Evolutionary conservation across 2,329 filamentous ascomycete genomes (phyloP), one percentile per base, ranked within the genome.

Genomic region (Hypoxylon sp.): DNA sequence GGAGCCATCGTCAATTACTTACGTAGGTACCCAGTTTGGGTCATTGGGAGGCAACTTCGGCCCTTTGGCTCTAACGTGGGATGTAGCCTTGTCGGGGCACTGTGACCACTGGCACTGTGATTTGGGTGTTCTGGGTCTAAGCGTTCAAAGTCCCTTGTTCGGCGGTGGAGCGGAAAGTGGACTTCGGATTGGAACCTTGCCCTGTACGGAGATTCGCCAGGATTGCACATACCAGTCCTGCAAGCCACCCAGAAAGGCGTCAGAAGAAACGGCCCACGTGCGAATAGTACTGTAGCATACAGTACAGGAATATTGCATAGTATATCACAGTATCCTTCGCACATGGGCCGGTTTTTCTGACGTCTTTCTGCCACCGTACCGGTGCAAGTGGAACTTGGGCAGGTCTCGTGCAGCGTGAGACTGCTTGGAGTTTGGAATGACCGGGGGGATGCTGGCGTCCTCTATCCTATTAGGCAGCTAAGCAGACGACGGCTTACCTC

Each of bases 361-460:
- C n/a, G n/a, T n/a, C n/a, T n/a, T n/a, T n/a, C n/a, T n/a, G 61
- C 66, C 58, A 67, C 66, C 61, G 61, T 73, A 62, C 58, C 71
- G 62, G 55, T 72, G 71, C 71, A 64, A 66, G 69, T 72, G 71
- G 71, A 56, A 51, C 61, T 31, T 27, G 14, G 49, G 48, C 58
- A 60, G 67, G 71, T 73, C 71, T 73, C 69, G 71, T 73, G 71
- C 67, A 72, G 69, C 66, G 53, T 70, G 63, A 72, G 70, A 72
- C 70, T 61, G 65, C 64, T 69, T 69, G 51, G 70, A 66, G 65
- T 72, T 72, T 71, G 69, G 69, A 53, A 68, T 49, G 37, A 62
- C 66, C 49, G 61, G 68, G 68, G 40, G 66, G 17, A 65, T 70
- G 69, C 69, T 69, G 60, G 67, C 51, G 30, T 40, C 49, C 69